Conservation (phyloP, 2,329 filamentous ascomycete genomes). For the Cercospora citrullina region DNA sequence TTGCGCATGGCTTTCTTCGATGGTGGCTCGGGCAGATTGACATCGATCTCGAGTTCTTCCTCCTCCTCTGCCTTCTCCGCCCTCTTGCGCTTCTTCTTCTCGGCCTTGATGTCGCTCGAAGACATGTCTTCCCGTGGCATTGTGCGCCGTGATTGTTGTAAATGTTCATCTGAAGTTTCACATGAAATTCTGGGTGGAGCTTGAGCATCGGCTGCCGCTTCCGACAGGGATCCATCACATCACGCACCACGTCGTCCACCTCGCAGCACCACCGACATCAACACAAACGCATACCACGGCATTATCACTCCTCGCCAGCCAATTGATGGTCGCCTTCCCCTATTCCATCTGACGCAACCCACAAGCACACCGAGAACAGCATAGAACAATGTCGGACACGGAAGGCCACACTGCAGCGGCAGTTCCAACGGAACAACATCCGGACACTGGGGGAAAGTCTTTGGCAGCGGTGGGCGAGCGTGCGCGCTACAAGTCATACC, state of each 20-base stretch:
- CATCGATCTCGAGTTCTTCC: constrained; percentile 77
- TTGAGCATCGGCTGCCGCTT: constrained; percentile 1
- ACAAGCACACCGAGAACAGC: neutral
- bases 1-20: constrained; percentile 91
- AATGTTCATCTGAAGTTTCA: neutral
- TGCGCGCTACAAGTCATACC: constrained; percentile 42
- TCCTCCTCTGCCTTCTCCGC: constrained; percentile 45
- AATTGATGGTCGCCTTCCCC: neutral
- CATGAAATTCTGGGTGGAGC: constrained; percentile 12
- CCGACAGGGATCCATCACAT: constrained; percentile 3
- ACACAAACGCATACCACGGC: neutral
- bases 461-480: constrained; percentile 27
- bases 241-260: constrained; percentile 5
- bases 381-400: constrained; percentile 33
- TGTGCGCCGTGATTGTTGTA: neutral
- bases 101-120: constrained; percentile 13
- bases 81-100: constrained; percentile 66
- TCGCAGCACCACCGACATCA: neutral
- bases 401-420: constrained; percentile 30
- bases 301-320: neutral
- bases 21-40: constrained; percentile 84
- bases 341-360: neutral
- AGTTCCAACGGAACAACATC: constrained; percentile 17
- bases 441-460: constrained; percentile 28
- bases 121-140: constrained; percentile 18